phyloP scores from a whole-genome alignment of 352 stramenopile genomes.

The Pythium volutum region DNA sequence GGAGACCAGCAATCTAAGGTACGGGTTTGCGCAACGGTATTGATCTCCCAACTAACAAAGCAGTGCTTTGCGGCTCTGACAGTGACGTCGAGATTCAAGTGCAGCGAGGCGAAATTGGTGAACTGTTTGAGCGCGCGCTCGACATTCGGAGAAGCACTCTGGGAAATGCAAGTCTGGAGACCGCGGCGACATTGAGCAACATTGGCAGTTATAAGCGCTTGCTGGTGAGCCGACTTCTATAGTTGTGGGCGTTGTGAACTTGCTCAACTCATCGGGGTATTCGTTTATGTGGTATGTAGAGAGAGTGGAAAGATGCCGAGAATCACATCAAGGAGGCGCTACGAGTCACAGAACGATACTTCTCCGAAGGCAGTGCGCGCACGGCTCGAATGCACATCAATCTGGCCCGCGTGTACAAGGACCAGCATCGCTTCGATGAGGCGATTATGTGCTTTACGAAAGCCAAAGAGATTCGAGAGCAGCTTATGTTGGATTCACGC shows the following conservation, averaged over 20 bases:
- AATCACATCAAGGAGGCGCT: slow-evolving; percentile 75
- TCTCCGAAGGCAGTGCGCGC: slow-evolving; percentile 70
- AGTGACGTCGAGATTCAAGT: slow-evolving; percentile 30
- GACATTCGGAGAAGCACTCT: slow-evolving; percentile 67
- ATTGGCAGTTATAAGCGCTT: slow-evolving; percentile 82
- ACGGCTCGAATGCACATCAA: slow-evolving; percentile 77
- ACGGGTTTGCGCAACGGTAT: slow-evolving; percentile 6
- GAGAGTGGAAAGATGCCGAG: slow-evolving; percentile 62
- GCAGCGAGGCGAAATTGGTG: slow-evolving; percentile 50
- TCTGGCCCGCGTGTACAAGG: slow-evolving; percentile 68
- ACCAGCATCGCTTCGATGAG: slow-evolving; percentile 73
- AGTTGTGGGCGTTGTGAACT: neutral
- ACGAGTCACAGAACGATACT: slow-evolving; percentile 74
- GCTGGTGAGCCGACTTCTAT: slow-evolving; percentile 32
- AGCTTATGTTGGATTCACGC: slow-evolving; percentile 66
- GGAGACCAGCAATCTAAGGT: slow-evolving; percentile 55
- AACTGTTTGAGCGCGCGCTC: slow-evolving; percentile 61
- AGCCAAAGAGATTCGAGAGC: slow-evolving; percentile 66
- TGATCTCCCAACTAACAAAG: neutral
- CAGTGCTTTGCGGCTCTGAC: neutral
- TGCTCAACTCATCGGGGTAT: neutral
- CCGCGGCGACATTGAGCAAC: slow-evolving; percentile 76
- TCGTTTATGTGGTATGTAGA: slow-evolving; percentile 24
- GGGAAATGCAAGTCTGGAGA: slow-evolving; percentile 77
- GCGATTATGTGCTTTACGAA: slow-evolving; percentile 66